Percentiles rank a stretch among this genome's conserved stretches.
These are phyloP conservation scores for Alternaria viburni DNA, from an alignment of 2,329 filamentous ascomycete species.

Conservation along the genomic window DNA sequence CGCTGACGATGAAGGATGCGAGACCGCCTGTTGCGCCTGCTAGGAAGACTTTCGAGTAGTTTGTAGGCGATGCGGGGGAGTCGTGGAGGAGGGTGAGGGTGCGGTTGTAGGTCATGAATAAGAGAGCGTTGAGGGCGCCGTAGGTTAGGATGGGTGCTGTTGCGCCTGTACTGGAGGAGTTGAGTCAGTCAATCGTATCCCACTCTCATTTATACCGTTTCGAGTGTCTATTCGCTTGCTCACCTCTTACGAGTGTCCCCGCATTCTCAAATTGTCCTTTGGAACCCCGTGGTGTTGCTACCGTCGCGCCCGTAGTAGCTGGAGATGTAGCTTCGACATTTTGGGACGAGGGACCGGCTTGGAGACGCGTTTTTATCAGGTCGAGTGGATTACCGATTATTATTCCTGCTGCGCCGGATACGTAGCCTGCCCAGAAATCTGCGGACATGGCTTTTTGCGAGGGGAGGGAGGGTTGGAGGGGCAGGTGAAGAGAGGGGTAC, in stretches of 20 bases:
- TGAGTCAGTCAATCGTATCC: conserved; percentile 1
- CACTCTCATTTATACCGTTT: not conserved
- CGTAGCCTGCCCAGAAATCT: conserved; percentile 93
- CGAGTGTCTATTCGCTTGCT: not conserved
- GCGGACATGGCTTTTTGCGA: conserved; percentile 67
- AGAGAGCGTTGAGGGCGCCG: conserved; percentile 85
- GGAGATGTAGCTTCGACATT: conserved; percentile 12
- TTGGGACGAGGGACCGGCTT: conserved; percentile 61
- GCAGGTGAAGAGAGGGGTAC: conserved; percentile 22
- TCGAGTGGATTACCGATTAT: conserved; percentile 88
- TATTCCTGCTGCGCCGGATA: conserved; percentile 85
- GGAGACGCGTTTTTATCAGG: conserved; percentile 78
- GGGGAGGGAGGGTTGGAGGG: not conserved
- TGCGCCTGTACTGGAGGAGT: conserved; percentile 61
- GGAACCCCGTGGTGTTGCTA: conserved; percentile 25
- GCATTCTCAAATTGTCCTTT: conserved; percentile 45
- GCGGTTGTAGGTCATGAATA: conserved; percentile 91
- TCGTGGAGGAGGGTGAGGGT: conserved; percentile 67
- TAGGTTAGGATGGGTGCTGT: conserved; percentile 88
- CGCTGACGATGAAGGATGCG: conserved; percentile 83
- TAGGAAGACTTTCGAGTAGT: conserved; percentile 72
- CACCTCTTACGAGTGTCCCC: conserved; percentile 47
- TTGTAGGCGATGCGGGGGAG: conserved; percentile 36
- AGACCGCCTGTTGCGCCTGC: conserved; percentile 84
- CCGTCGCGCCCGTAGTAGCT: conserved; percentile 1